Conservation (phyloP, 148 eudicot species). For the Salicornia ramosissima region DNA sequence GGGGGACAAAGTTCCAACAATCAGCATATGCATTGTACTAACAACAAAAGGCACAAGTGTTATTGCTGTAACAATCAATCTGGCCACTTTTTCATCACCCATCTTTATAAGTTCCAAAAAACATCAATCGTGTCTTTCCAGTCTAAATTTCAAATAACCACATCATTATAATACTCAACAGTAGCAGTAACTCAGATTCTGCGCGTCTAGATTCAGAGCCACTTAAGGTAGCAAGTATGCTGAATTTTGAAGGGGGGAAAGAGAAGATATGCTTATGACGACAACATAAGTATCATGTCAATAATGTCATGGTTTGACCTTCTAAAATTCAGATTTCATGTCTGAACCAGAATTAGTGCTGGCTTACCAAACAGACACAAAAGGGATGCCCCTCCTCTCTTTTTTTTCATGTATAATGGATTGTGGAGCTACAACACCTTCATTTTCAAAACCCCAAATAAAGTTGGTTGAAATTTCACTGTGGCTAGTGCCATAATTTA, state of each 20-base stretch:
- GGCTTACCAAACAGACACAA: constrained; percentile 14
- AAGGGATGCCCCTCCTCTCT: background rate
- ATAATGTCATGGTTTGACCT: constrained; percentile 6
- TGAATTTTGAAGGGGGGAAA: background rate
- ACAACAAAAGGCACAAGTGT: background rate
- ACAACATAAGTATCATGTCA: background rate
- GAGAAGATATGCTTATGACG: background rate
- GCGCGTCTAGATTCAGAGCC: constrained; percentile 10
- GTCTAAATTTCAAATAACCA: background rate
- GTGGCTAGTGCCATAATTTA: background rate
- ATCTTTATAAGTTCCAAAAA: background rate
- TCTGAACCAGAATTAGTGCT: constrained; percentile 25
- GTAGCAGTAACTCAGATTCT: background rate
- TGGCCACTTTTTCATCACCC: background rate
- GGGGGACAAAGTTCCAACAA: constrained; percentile 1
- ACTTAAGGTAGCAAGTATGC: background rate
- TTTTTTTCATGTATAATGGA: background rate
- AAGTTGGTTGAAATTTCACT: background rate
- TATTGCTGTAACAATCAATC: background rate
- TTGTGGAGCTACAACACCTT: background rate
- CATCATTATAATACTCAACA: background rate
- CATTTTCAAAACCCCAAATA: background rate
- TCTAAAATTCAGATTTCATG: background rate
- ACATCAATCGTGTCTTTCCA: background rate
- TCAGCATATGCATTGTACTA: constrained; percentile 4